Base-by-base conservation (phyloP, 1,284 basidiomycete genomes). In the Trametes polyzona region DNA sequence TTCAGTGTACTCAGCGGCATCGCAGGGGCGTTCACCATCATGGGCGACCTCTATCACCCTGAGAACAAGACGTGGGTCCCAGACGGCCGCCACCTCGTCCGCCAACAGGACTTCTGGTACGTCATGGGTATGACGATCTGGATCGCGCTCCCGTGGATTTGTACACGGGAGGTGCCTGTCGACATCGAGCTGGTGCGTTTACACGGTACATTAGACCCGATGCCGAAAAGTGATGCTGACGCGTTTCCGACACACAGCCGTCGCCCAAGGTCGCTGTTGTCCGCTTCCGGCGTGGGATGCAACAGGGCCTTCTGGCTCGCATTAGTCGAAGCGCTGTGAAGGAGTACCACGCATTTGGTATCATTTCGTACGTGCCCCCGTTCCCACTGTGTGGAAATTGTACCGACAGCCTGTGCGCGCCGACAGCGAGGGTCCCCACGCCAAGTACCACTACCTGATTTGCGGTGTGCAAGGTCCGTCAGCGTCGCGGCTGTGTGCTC, bases 21-120 rank as follows among this genome's bases (percentile, higher is more conserved):
- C 29, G 24, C 61, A 80, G 83, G 87, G 86, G 73, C 78, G 2
- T 88, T 87, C 72, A 84, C 87, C 16, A 82, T 90, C 49, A 74
- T 88, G 43, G 80, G 80, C 29, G 87, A 88, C 64, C 79, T 78
- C 35, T 90, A 82, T 63, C 76, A 88, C 64, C 67, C 78, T 5
- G 62, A 69, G 17, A 83, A 79, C 27, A 76, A 73, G 50, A 72
- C 76, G 19, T 90, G 86, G 85, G 77, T 83, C 59, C 73, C 78
- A 23, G 79, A 74, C 51, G 83, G 82, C 44, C 70, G 71, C 33
- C 76, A 83, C 54, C 72, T 90, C 52, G 69, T 88, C 58, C 80
- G 75, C 37, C 85, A 88, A 58, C 88, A 90, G 69, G 83, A 89
- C 63, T 87, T 90, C 72, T 91, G 88, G 88, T 90, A 83, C 69